Evolutionary conservation across 768 basidiomycete genomes (phyloP).

Genomic region (Hygrocybe coccinea): DNA sequence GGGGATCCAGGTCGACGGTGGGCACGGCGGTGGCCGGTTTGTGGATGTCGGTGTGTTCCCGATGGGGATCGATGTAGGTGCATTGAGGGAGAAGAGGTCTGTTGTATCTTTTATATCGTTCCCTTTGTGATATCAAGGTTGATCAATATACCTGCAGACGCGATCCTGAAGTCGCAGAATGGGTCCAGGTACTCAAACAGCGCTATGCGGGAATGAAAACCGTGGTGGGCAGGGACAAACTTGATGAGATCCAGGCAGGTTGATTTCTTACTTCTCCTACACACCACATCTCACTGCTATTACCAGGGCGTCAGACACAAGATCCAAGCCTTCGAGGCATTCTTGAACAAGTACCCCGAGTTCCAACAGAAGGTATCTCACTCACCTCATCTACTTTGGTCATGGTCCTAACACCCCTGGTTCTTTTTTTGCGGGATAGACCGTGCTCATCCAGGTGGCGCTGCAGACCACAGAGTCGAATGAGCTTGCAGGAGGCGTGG

Average conservation of each 20-base stretch:
- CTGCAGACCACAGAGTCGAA: conserved; percentile 76
- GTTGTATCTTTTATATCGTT: conserved; percentile 16
- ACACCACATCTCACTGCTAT: neutral
- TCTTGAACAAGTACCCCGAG: conserved; percentile 74
- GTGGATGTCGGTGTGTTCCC: conserved; percentile 87
- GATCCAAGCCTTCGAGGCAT: conserved; percentile 75
- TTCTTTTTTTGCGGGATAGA: conserved; percentile 29
- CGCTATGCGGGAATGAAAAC: conserved; percentile 83
- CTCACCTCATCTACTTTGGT: neutral
- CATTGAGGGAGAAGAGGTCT: conserved; percentile 62
- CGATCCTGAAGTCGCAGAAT: conserved; percentile 75
- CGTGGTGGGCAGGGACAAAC: conserved; percentile 83
- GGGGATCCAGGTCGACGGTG: conserved; percentile 58
- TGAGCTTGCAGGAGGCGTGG: conserved; percentile 66
- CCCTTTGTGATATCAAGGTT: neutral
- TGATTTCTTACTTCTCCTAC: neutral
- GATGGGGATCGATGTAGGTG: conserved; percentile 80
- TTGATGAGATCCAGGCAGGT: conserved; percentile 72
- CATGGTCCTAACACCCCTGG: neutral
- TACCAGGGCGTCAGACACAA: conserved; percentile 72
- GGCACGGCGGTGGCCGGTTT: conserved; percentile 45
- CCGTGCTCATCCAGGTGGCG: conserved; percentile 83
- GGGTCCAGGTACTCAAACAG: conserved; percentile 74
- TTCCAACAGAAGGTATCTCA: conserved; percentile 62
- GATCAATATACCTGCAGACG: conserved; percentile 36